phyloP scores from a whole-genome alignment of 2,329 filamentous ascomycete species.

The Coleophoma cylindrospora region DNA sequence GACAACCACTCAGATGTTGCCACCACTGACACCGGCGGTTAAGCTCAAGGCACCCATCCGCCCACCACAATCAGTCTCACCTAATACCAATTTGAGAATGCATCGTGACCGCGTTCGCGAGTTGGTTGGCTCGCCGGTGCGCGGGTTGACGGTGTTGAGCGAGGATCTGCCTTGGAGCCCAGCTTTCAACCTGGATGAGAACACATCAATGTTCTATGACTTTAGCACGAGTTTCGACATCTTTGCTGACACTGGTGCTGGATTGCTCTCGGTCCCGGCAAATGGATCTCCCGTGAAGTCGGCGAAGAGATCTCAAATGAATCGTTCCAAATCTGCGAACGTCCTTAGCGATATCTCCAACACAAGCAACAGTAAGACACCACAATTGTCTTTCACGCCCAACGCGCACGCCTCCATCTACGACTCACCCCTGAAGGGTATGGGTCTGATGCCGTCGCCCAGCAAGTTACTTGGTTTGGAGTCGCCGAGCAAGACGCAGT shows the following conservation, averaged over 20 bases:
- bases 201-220: conserved; percentile 45
- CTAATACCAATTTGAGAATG: conserved; percentile 85
- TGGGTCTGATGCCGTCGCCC: conserved; percentile 47
- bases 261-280: conserved; percentile 40
- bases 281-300: conserved; percentile 65
- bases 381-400: conserved; percentile 43
- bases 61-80: conserved; percentile 71
- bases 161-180: conserved; percentile 59
- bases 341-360: conserved; percentile 51
- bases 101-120: conserved; percentile 80
- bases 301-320: conserved; percentile 51
- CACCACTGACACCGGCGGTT: conserved; percentile 77
- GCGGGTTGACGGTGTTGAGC: conserved; percentile 44
- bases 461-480: conserved; percentile 40
- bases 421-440: conserved; percentile 53
- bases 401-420: conserved; percentile 28
- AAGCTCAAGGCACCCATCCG: conserved; percentile 65
- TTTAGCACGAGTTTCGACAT: conserved; percentile 56
- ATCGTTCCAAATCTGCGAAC: conserved; percentile 58
- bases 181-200: conserved; percentile 61
- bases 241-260: conserved; percentile 41
- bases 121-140: conserved; percentile 75
- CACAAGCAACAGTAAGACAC: conserved; percentile 43
- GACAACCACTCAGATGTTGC: conserved; percentile 54
- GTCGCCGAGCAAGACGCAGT: conserved; percentile 17